Evolutionary conservation across 2,329 filamentous ascomycete genomes (phyloP), one percentile per base, ranked within the genome.

Genomic region (Boeremia exigua): DNA sequence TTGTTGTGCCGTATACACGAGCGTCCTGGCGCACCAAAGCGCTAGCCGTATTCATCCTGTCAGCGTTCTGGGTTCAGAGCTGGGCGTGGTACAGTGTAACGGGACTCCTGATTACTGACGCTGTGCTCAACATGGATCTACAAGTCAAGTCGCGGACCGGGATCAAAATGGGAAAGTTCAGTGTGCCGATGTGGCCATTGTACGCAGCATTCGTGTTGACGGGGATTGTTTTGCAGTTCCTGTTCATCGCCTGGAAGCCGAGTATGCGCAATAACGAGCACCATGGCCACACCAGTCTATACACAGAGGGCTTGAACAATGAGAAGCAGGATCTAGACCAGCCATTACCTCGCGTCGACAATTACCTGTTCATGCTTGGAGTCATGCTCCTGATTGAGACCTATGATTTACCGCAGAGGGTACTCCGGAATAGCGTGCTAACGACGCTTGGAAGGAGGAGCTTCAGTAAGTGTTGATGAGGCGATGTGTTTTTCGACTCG

Each of bases 61-160:
- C 77, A 3, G 78, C 79, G 1, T 81, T 76, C 70, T 81, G 79
- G 79, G 76, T 79, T 6, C 76, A 80, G 59, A 76, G 72, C 9
- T 81, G 78, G 76, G 78, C 78, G 0, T 80, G 78, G 78, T 80
- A 77, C 57, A 75, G 76, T 14, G 71, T 80, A 36, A 75, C 76
- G 1, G 78, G 76, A 5, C 69, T 81, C 0, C 67, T 96, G 6
- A 61, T 80, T 25, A 73, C 76, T 6, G 79, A 81, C 49, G 67
- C 73, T 14, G 72, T 77, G 12, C 66, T 77, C 49, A 77, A 79
- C 58, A 78, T 79, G 72, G 65, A 77, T 40, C 75, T 80, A 48
- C 67, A 65, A 43, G 42, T 19, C 45, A 65, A 62, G 38, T 67
- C 68, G 6, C 49, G 50, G 7, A 45, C 38, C 14, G 69, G 68